phyloP scores from a whole-genome alignment of 2,329 filamentous ascomycete species.

The Aspergillus versicolor region DNA sequence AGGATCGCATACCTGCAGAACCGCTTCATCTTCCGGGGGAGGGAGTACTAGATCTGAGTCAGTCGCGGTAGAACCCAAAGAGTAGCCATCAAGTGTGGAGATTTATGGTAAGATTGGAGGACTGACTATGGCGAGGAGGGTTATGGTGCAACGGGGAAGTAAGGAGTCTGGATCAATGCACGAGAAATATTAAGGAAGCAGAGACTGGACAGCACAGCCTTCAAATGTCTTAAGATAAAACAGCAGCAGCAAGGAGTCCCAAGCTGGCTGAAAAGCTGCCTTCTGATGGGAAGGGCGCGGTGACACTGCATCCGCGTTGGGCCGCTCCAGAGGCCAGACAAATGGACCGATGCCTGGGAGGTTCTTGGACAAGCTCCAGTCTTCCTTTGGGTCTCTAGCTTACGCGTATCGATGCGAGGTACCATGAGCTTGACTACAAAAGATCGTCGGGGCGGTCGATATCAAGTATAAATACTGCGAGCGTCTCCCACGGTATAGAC shows the following conservation, averaged over 20 bases:
- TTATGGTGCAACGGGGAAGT: not conserved
- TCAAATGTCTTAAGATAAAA: too few relatives aligned
- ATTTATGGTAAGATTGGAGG: too few relatives aligned
- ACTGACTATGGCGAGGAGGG: too few relatives aligned
- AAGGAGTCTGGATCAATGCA: not conserved
- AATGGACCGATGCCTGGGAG: not conserved
- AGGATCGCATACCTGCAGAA: slow-evolving; percentile 2
- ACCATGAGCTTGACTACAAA: not conserved
- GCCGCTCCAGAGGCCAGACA: not conserved
- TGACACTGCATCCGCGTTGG: slow-evolving; percentile 1
- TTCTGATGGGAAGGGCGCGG: not conserved
- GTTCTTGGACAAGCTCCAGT: not conserved
- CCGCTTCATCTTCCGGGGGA: not conserved
- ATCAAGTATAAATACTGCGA: not conserved
- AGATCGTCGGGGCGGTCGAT: too few relatives aligned
- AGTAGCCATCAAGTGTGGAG: too few relatives aligned
- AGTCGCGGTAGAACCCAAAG: too few relatives aligned
- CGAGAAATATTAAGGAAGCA: not conserved
- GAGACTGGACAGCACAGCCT: too few relatives aligned
- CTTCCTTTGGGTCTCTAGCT: not conserved
- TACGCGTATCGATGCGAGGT: not conserved
- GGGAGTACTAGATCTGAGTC: not conserved
- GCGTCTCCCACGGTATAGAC: not conserved
- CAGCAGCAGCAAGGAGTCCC: not conserved
- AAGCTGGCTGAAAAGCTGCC: not conserved